Evolutionary conservation across 164 flowering plant genomes (phyloP).

Genomic region (Umbellularia californica): DNA sequence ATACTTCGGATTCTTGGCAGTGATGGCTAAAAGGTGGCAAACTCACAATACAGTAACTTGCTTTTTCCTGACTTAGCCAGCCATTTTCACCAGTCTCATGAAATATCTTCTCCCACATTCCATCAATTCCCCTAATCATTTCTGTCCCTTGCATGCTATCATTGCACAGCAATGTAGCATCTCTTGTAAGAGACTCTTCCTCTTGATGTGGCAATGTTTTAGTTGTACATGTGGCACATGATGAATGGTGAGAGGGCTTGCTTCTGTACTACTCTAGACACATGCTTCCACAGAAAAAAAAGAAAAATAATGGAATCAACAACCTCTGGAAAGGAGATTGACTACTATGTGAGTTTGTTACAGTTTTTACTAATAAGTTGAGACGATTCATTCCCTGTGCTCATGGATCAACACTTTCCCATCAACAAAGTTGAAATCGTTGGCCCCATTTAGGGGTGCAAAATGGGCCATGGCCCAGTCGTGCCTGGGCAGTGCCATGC

Average conservation of each 20-base stretch:
- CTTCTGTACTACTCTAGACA: conserved; percentile 33
- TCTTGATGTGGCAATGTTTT: conserved; percentile 17
- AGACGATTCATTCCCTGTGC: too few species aligned
- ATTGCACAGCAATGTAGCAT: conserved; percentile 29
- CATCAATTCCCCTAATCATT: conserved; percentile 19
- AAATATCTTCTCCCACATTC: conserved; percentile 19
- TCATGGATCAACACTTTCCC: too few species aligned
- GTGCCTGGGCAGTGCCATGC: too few species aligned
- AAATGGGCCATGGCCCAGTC: too few species aligned
- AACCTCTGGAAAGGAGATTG: conserved; percentile 6
- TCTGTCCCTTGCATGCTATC: conserved; percentile 17
- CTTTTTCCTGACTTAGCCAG: not conserved
- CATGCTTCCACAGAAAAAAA: conserved; percentile 6
- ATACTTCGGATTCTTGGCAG: too few species aligned
- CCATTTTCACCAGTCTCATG: conserved; percentile 16
- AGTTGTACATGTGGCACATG: conserved; percentile 23
- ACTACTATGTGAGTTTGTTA: not conserved
- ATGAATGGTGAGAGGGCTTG: conserved; percentile 24
- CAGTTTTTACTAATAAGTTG: not conserved
- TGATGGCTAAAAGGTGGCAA: not conserved
- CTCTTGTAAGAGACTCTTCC: conserved; percentile 42
- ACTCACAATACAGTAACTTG: not conserved
- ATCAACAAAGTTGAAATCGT: too few species aligned
- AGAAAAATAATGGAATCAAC: conserved; percentile 6
- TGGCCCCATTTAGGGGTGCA: too few species aligned